Conservation (phyloP, 2,329 filamentous ascomycete genomes). For the Rutstroemia sp. region DNA sequence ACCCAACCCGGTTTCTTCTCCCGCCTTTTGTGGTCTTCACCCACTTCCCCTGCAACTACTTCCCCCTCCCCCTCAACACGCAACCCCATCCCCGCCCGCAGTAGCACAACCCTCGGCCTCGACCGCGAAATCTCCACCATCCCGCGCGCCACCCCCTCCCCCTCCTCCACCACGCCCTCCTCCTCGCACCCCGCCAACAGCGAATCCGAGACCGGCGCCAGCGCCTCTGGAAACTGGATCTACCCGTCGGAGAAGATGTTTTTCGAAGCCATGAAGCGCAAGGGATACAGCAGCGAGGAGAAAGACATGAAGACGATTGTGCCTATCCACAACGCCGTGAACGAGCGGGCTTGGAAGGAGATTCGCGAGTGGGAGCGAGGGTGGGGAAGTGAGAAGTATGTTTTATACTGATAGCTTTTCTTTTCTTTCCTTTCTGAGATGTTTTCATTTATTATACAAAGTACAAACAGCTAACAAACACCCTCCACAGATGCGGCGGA, state of each 20-base stretch:
- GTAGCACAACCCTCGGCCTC: slow-evolving; percentile 52
- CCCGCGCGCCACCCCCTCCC: slow-evolving; percentile 48
- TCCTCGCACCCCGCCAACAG: slow-evolving; percentile 55
- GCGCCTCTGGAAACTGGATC: slow-evolving; percentile 79
- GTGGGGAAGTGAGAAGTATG: slow-evolving; percentile 51
- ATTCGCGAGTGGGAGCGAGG: slow-evolving; percentile 84
- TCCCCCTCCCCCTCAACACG: slow-evolving; percentile 46
- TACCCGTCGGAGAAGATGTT: slow-evolving; percentile 97
- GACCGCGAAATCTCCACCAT: slow-evolving; percentile 75
- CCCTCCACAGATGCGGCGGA: slow-evolving; percentile 53
- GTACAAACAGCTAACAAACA: no score
- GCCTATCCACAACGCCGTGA: slow-evolving; percentile 97
- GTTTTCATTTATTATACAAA: background rate
- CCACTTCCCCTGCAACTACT: slow-evolving; percentile 6
- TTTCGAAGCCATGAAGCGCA: slow-evolving; percentile 93
- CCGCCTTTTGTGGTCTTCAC: slow-evolving; percentile 11
- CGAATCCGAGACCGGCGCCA: slow-evolving; percentile 68
- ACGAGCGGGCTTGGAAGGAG: slow-evolving; percentile 91
- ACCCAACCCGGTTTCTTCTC: slow-evolving; percentile 15
- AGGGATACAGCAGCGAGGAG: slow-evolving; percentile 64
- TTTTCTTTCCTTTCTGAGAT: background rate
- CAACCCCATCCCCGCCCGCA: slow-evolving; percentile 73
- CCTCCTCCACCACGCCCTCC: background rate
- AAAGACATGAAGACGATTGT: slow-evolving; percentile 86
- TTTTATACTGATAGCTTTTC: slow-evolving; percentile 7